Conservation (phyloP, 2,329 filamentous ascomycete species). For the Penicillium verrucosum region DNA sequence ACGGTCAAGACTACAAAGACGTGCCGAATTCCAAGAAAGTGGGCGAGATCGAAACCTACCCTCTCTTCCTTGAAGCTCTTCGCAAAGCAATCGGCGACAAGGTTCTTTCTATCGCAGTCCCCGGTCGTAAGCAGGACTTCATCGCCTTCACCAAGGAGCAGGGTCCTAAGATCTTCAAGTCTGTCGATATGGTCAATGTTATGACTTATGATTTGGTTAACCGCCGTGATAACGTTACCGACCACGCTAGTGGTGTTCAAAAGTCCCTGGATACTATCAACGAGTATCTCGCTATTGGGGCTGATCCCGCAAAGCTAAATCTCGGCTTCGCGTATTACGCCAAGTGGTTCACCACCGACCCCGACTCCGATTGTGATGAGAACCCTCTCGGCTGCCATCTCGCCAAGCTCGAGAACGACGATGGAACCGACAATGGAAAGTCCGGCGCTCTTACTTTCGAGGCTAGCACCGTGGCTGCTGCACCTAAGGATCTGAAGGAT, state of each 20-base stretch:
- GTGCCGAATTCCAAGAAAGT: conserved; percentile 58
- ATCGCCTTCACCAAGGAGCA: conserved; percentile 61
- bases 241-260: conserved; percentile 63
- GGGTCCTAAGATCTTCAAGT: conserved; percentile 56
- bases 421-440: conserved; percentile 58
- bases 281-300: conserved; percentile 58
- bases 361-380: conserved; percentile 45
- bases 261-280: conserved; percentile 55
- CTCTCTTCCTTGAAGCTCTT: conserved; percentile 58
- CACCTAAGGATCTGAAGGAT: conserved; percentile 26
- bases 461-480: conserved; percentile 25
- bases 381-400: conserved; percentile 59
- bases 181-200: conserved; percentile 65
- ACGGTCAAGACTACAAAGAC: conserved; percentile 65
- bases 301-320: conserved; percentile 56
- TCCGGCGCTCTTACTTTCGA: conserved; percentile 52
- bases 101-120: conserved; percentile 65
- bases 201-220: conserved; percentile 75
- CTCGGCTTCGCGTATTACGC: conserved; percentile 67
- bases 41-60: conserved; percentile 61
- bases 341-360: conserved; percentile 62
- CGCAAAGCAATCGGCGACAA: conserved; percentile 59
- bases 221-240: conserved; percentile 60
- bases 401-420: conserved; percentile 56
- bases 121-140: conserved; percentile 62